Conservation (phyloP, 169 alveolate genomes). For the Plasmodium ovale region DNA sequence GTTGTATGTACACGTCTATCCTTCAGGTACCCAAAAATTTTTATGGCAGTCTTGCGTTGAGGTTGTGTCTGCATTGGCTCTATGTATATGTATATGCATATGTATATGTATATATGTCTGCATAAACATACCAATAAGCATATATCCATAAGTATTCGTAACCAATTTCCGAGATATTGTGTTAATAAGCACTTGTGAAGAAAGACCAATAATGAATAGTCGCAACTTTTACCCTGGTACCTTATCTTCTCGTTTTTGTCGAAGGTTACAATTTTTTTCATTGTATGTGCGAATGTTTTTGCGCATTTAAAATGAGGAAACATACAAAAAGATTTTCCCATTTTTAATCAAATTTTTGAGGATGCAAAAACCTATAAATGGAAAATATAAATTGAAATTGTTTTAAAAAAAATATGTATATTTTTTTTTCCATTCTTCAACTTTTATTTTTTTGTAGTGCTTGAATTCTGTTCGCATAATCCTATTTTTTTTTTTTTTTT, state of each 20-base stretch:
- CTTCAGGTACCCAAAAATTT: neutral
- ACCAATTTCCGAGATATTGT: neutral
- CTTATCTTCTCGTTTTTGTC: neutral
- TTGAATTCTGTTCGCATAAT: neutral
- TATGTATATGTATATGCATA: neutral
- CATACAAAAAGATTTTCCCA: too few species aligned
- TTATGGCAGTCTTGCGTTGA: slow-evolving; percentile 11
- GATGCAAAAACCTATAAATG: slow-evolving; percentile 6
- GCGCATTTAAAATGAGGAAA: too few species aligned
- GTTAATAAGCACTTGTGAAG: neutral
- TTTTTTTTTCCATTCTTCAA: neutral
- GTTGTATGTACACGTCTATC: slow-evolving; percentile 54
- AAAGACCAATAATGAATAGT: neutral
- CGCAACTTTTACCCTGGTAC: neutral
- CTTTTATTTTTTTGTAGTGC: slow-evolving; percentile 13
- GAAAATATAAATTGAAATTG: slow-evolving; percentile 2
- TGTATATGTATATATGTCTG: too few species aligned
- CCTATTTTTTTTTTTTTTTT: neutral
- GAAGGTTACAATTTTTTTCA: neutral
- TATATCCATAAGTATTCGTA: too few species aligned
- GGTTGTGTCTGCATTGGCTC: neutral
- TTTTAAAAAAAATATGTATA: slow-evolving; percentile 1
- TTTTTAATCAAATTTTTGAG: too few species aligned
- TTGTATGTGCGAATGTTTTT: too few species aligned
- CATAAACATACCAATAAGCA: too few species aligned